These are phyloP conservation scores for Musa balbisiana DNA, from an alignment of 202 grass and related monocot species.

Conservation along the genomic window DNA sequence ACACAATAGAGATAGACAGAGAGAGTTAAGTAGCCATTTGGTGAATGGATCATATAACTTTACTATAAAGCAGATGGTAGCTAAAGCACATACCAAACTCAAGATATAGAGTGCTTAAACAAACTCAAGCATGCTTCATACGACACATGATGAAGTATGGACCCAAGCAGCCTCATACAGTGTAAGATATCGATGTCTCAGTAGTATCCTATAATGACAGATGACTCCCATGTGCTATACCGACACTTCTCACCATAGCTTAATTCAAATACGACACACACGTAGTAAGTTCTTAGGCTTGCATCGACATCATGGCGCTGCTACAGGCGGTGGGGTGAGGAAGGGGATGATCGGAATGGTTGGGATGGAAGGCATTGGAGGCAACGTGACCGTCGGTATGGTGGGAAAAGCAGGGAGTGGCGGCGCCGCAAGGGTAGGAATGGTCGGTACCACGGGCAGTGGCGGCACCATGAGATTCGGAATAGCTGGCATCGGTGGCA, in stretches of 20 bases:
- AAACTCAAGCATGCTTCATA: no score
- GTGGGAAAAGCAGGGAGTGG: slow-evolving; percentile 6
- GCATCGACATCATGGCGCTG: background rate
- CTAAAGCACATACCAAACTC: no score
- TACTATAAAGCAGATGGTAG: no score
- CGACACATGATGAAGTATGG: no score
- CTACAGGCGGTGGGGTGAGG: background rate
- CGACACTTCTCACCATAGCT: background rate
- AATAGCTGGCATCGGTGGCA: slow-evolving; percentile 13
- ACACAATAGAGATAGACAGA: no score
- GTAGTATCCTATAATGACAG: no score
- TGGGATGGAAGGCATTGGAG: background rate
- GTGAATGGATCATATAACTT: no score
- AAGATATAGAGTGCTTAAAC: no score
- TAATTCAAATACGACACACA: background rate
- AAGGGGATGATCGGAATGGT: background rate
- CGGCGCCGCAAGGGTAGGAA: background rate
- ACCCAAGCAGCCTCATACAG: no score
- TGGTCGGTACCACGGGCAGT: slow-evolving; percentile 10
- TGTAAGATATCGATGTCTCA: no score
- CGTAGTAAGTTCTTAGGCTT: background rate
- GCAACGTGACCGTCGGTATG: background rate
- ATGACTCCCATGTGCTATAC: background rate
- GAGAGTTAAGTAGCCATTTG: no score
- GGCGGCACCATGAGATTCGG: background rate